Conservation (phyloP, 164 flowering plant species). For the Berberis vulgaris region DNA sequence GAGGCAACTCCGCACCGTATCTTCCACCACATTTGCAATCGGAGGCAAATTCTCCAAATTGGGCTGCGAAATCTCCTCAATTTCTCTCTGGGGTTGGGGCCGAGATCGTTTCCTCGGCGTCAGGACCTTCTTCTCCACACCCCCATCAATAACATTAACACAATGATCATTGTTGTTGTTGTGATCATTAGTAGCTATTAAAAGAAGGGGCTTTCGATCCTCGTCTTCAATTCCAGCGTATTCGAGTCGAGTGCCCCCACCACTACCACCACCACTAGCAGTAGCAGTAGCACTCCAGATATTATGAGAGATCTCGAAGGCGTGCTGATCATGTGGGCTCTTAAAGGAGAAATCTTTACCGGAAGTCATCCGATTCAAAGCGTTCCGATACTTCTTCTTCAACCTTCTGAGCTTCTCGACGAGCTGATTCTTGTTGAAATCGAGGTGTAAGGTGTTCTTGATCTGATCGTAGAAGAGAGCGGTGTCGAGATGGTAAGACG, state of each 20-base stretch:
- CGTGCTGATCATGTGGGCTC: too few relatives aligned
- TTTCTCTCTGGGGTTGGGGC: constrained; percentile 1
- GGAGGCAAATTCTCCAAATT: not conserved
- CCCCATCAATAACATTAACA: not conserved
- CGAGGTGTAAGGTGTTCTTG: constrained; percentile 41
- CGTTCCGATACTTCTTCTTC: constrained; percentile 66
- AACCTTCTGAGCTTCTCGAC: too few relatives aligned
- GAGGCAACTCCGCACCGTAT: constrained; percentile 71
- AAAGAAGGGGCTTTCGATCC: constrained; percentile 15
- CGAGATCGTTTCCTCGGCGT: constrained; percentile 8
- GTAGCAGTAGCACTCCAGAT: not conserved
- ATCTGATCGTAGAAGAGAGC: constrained; percentile 67
- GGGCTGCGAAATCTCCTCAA: too few relatives aligned
- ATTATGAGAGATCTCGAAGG: not conserved
- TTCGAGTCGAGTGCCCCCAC: constrained; percentile 2
- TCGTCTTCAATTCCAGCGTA: constrained; percentile 34
- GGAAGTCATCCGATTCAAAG: constrained; percentile 33
- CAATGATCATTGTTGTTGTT: not conserved
- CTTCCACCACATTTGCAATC: constrained; percentile 46
- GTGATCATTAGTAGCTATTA: too few relatives aligned
- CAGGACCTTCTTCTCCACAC: constrained; percentile 3
- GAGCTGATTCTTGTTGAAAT: too few relatives aligned
- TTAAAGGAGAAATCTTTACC: constrained; percentile 36
- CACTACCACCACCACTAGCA: not conserved
- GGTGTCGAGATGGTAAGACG: too few relatives aligned